These are phyloP conservation scores for Aspergillus neotritici DNA, from an alignment of 2,329 filamentous ascomycete species.

Conservation along the genomic window DNA sequence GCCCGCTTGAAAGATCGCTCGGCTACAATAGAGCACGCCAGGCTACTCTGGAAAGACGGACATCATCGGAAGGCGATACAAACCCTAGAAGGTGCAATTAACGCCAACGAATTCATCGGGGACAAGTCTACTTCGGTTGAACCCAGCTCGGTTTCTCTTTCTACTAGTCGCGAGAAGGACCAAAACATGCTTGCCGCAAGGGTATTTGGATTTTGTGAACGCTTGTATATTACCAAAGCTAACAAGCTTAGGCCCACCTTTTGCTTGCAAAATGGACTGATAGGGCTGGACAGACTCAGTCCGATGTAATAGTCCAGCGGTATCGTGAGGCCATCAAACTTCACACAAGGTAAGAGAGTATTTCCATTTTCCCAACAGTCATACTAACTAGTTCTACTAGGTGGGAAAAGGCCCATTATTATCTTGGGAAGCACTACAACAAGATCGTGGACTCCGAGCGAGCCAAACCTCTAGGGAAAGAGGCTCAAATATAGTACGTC, in stretches of 20 bases:
- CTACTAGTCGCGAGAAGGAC: conserved; percentile 39
- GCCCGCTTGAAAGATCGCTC: conserved; percentile 76
- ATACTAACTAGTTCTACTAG: conserved; percentile 31
- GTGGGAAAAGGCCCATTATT: conserved; percentile 98
- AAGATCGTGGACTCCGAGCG: conserved; percentile 90
- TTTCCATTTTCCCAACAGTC: too few relatives aligned
- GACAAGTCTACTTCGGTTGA: conserved; percentile 36
- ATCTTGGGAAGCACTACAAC: conserved; percentile 93
- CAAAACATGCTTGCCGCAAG: conserved; percentile 49
- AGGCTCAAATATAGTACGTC: conserved; percentile 61
- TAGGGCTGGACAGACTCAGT: conserved; percentile 85
- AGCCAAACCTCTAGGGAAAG: conserved; percentile 66
- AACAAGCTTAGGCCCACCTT: conserved; percentile 60
- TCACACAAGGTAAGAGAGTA: conserved; percentile 26
- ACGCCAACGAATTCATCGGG: conserved; percentile 66
- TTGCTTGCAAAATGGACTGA: conserved; percentile 96
- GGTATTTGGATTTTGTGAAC: conserved; percentile 20
- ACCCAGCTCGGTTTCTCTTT: conserved; percentile 31
- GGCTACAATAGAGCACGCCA: conserved; percentile 89
- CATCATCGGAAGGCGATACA: conserved; percentile 94
- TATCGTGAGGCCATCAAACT: conserved; percentile 66
- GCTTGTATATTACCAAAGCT: conserved; percentile 1
- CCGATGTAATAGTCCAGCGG: conserved; percentile 68
- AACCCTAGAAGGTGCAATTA: conserved; percentile 78
- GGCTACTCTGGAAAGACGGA: conserved; percentile 86